These are phyloP conservation scores for Annulohypoxylon bovei DNA, from an alignment of 495 filamentous ascomycete genomes.

Conservation along the genomic window DNA sequence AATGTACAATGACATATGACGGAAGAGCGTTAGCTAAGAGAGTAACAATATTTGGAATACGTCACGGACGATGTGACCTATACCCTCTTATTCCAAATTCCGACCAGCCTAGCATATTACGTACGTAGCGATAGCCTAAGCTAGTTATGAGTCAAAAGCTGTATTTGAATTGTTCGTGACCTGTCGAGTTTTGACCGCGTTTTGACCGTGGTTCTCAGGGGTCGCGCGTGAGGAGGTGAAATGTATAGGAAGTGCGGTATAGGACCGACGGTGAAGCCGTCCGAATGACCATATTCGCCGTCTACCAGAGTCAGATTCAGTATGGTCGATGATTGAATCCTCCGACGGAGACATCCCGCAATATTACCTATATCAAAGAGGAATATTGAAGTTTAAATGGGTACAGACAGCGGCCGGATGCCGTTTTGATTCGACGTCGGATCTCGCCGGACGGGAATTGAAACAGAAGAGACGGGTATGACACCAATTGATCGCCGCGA, in stretches of 20 bases:
- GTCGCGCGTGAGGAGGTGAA: neutral
- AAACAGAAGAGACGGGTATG: neutral
- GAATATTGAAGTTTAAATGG: neutral
- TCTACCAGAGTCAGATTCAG: neutral
- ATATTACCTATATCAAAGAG: neutral
- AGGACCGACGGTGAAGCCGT: neutral
- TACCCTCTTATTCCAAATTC: slow-evolving; percentile 29
- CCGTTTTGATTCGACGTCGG: neutral
- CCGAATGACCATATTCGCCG: neutral
- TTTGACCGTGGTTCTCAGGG: neutral
- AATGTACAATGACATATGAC: slow-evolving; percentile 14
- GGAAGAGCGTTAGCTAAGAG: neutral
- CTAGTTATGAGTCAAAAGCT: slow-evolving; percentile 15
- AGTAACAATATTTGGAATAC: slow-evolving; percentile 32
- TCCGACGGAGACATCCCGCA: neutral
- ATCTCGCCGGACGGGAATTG: slow-evolving; percentile 17
- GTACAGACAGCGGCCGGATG: neutral
- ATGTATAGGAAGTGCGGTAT: neutral
- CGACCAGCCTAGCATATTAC: slow-evolving; percentile 7
- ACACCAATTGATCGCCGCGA: neutral
- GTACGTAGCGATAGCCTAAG: neutral
- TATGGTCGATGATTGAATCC: neutral
- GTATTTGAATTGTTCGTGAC: slow-evolving; percentile 21
- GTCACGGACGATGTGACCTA: slow-evolving; percentile 18
- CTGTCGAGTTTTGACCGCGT: neutral